These are phyloP conservation scores for Blastobotrys indianensis DNA, from an alignment of 1,139 yeast genomes.

Conservation along the genomic window DNA sequence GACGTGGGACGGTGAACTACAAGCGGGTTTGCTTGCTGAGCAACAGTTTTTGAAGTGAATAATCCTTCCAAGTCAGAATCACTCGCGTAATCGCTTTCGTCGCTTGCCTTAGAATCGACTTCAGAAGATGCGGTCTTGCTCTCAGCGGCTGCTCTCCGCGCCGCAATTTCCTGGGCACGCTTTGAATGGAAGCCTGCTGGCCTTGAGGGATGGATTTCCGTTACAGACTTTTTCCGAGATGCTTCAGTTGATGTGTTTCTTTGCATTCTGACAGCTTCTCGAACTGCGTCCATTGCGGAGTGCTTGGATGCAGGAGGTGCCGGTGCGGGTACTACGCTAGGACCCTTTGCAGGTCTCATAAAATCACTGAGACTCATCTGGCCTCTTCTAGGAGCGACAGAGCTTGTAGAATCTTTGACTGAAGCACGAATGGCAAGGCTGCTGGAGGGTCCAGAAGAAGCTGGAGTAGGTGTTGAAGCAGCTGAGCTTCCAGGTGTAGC, in stretches of 20 bases:
- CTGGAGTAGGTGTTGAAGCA: slow-evolving; percentile 12
- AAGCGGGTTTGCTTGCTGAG: not conserved
- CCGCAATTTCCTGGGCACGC: slow-evolving; percentile 17
- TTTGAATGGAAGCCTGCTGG: slow-evolving; percentile 71
- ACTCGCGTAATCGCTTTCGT: slow-evolving; percentile 28
- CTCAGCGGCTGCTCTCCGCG: slow-evolving; percentile 18
- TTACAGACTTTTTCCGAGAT: slow-evolving; percentile 22
- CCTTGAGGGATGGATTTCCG: slow-evolving; percentile 56
- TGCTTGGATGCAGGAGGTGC: slow-evolving; percentile 15
- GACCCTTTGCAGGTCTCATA: slow-evolving; percentile 16
- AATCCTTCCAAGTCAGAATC: slow-evolving; percentile 25
- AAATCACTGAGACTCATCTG: slow-evolving; percentile 23
- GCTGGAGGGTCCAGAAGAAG: slow-evolving; percentile 7
- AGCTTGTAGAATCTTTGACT: slow-evolving; percentile 13
- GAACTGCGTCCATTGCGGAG: slow-evolving; percentile 27
- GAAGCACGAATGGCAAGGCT: not conserved
- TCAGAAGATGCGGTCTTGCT: slow-evolving; percentile 21
- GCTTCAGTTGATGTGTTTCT: slow-evolving; percentile 13
- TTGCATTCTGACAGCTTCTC: slow-evolving; percentile 22
- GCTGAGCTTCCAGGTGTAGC: slow-evolving; percentile 15
- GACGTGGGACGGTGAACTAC: not conserved
- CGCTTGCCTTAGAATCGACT: slow-evolving; percentile 6
- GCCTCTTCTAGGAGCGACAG: slow-evolving; percentile 12
- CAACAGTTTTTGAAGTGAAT: slow-evolving; percentile 19
- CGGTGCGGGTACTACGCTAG: slow-evolving; percentile 14